A percentile compares a stretch with the other conserved stretches of the same genome.
Evolutionary conservation across 2,329 filamentous ascomycete genomes (phyloP).

Genomic region (Colletotrichum tropicicola): DNA sequence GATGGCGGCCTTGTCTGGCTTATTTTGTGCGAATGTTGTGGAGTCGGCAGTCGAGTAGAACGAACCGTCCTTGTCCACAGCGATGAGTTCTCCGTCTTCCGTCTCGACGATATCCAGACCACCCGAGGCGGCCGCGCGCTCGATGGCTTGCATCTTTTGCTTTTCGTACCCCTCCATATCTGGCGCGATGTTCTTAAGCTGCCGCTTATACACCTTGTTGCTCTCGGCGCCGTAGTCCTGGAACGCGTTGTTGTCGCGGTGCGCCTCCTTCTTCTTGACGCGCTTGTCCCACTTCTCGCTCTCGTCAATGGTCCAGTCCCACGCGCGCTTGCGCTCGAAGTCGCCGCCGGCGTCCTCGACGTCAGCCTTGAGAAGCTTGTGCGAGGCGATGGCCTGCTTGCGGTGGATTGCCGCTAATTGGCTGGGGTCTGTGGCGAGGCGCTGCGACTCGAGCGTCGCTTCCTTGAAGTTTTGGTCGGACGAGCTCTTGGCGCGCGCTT

Average conservation of each 20-base stretch:
- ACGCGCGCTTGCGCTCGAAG: conserved; percentile 96
- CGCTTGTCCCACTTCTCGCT: conserved; percentile 93
- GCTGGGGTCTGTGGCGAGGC: conserved; percentile 78
- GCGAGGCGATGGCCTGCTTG: conserved; percentile 85
- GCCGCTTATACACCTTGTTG: conserved; percentile 92
- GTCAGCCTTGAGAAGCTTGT: conserved; percentile 94
- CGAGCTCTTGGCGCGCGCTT: conserved; percentile 80
- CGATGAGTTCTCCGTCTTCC: conserved; percentile 92
- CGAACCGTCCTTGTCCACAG: conserved; percentile 88
- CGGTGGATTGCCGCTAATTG: conserved; percentile 83
- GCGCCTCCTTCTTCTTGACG: conserved; percentile 83
- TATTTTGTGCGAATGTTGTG: conserved; percentile 83
- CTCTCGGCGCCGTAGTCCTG: conserved; percentile 88
- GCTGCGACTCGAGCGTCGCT: conserved; percentile 83
- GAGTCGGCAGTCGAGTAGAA: conserved; percentile 92
- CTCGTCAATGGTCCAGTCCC: conserved; percentile 98
- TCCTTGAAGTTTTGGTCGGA: conserved; percentile 82
- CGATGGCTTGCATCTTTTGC: conserved; percentile 85
- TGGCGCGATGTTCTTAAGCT: conserved; percentile 79
- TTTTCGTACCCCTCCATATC: conserved; percentile 87
- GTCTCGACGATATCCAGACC: conserved; percentile 94
- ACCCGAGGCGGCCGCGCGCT: conserved; percentile 84
- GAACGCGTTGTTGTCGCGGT: conserved; percentile 88
- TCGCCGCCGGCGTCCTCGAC: conserved; percentile 86
- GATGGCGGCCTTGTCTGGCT: conserved; percentile 85